These are phyloP conservation scores for Parietichytrium sp. DNA, from an alignment of 108 stramenopile species.

Conservation along the genomic window DNA sequence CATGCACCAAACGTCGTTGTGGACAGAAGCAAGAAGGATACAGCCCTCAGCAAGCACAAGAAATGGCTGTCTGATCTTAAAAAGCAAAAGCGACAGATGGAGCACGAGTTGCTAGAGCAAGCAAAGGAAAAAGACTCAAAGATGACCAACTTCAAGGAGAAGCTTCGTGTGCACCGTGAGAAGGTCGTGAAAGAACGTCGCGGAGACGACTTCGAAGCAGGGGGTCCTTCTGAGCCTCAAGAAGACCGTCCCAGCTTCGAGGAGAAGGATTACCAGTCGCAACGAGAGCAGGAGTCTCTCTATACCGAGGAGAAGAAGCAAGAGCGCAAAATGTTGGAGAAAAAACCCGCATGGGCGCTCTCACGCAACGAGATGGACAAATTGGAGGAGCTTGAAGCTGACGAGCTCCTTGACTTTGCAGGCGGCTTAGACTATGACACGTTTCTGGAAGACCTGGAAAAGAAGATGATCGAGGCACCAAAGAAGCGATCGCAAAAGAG, in stretches of 20 bases:
- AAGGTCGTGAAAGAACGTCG: background rate
- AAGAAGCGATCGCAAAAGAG: no score
- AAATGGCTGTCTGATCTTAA: slow-evolving; percentile 57
- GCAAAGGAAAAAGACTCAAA: background rate
- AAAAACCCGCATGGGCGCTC: slow-evolving; percentile 72
- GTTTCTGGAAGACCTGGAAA: slow-evolving; percentile 72
- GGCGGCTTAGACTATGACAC: slow-evolving; percentile 72
- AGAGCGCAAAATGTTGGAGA: background rate
- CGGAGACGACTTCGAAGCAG: background rate
- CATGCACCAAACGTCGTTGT: slow-evolving; percentile 20
- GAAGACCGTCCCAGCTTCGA: background rate
- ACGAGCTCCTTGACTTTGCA: slow-evolving; percentile 73
- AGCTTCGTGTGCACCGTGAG: slow-evolving; percentile 6
- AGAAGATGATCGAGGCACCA: background rate
- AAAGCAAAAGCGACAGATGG: slow-evolving; percentile 51
- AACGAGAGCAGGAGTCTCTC: slow-evolving; percentile 22
- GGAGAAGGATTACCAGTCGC: background rate
- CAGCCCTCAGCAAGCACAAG: slow-evolving; percentile 39
- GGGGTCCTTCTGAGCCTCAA: background rate
- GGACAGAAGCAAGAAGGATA: slow-evolving; percentile 21
- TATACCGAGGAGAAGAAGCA: slow-evolving; percentile 34
- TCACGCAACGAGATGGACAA: slow-evolving; percentile 62
- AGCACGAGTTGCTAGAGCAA: slow-evolving; percentile 49
- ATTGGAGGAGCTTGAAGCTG: slow-evolving; percentile 60
- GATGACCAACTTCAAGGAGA: background rate